Evolutionary conservation across 805 yeast genomes (phyloP).

Genomic region (Wickerhamiella shivajii): DNA sequence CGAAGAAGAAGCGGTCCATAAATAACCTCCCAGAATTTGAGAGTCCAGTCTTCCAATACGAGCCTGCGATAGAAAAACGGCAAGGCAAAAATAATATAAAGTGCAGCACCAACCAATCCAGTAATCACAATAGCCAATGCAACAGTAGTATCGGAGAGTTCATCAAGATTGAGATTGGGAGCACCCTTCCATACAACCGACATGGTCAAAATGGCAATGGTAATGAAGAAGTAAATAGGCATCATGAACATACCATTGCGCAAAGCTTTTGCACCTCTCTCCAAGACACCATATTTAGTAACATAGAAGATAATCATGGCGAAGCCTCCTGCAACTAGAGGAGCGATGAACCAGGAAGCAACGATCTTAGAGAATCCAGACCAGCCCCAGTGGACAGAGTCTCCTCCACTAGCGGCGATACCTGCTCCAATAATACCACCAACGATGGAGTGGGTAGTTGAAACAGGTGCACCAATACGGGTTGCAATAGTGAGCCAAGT

Average conservation of each 20-base stretch:
- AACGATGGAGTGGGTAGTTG: conserved; percentile 66
- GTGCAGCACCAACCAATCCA: conserved; percentile 38
- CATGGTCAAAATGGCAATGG: conserved; percentile 55
- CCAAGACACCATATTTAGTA: conserved; percentile 48
- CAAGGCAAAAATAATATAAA: conserved; percentile 40
- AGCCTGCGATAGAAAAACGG: conserved; percentile 52
- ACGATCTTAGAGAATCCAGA: conserved; percentile 43
- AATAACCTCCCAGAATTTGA: conserved; percentile 40
- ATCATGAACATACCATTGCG: conserved; percentile 42
- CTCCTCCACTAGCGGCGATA: conserved; percentile 54
- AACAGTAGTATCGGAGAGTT: conserved; percentile 38
- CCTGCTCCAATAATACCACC: conserved; percentile 67
- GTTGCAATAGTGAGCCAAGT: conserved; percentile 59
- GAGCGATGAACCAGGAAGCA: conserved; percentile 75
- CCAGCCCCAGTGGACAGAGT: conserved; percentile 62
- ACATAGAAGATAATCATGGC: conserved; percentile 44
- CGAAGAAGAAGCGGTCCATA: conserved; percentile 48
- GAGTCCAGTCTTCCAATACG: conserved; percentile 50
- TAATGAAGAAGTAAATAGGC: conserved; percentile 45
- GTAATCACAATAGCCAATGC: conserved; percentile 50
- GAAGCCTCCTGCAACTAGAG: conserved; percentile 49
- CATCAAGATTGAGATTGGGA: conserved; percentile 44
- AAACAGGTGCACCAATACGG: conserved; percentile 56
- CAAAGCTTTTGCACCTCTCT: conserved; percentile 36
- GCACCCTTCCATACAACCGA: conserved; percentile 72